These are phyloP conservation scores for Pseudovirgaria hyperparasitica DNA, from an alignment of 2,329 filamentous ascomycete species.

Conservation along the genomic window DNA sequence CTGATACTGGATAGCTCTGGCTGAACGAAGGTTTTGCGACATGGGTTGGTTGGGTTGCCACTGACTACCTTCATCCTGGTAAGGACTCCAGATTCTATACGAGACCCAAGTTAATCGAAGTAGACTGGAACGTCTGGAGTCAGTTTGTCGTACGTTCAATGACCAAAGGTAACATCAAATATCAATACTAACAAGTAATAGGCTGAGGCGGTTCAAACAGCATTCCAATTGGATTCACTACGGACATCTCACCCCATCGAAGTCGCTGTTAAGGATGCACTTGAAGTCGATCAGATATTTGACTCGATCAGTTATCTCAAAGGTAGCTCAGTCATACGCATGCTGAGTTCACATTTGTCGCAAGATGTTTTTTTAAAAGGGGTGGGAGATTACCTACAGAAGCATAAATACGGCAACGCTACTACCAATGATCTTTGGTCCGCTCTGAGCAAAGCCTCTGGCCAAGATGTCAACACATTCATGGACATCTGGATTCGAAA, in stretches of 20 bases:
- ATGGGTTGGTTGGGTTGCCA: conserved; percentile 92
- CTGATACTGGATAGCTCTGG: conserved; percentile 46
- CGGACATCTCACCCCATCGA: conserved; percentile 92
- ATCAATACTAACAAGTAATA: conserved; percentile 28
- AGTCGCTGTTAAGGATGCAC: conserved; percentile 81
- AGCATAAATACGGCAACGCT: conserved; percentile 78
- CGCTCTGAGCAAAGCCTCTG: conserved; percentile 75
- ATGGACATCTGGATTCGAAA: conserved; percentile 95
- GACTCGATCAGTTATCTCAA: conserved; percentile 95
- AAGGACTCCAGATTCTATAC: conserved; percentile 9
- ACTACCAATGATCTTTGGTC: conserved; percentile 87
- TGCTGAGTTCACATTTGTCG: conserved; percentile 84
- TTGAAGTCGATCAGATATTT: conserved; percentile 97
- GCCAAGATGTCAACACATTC: conserved; percentile 70
- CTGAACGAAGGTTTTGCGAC: conserved; percentile 95
- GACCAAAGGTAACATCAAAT: conserved; percentile 37
- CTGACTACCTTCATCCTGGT: conserved; percentile 78
- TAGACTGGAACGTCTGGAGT: conserved; percentile 93
- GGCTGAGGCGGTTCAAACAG: conserved; percentile 86
- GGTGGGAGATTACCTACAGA: conserved; percentile 78
- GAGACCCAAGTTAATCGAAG: conserved; percentile 5
- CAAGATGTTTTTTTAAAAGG: conserved; percentile 81
- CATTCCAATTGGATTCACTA: conserved; percentile 79
- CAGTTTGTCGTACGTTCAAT: conserved; percentile 68
- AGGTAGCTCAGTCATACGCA: conserved; percentile 90